Conservation (phyloP, 352 stramenopile species). For the Phytophthora vignae region DNA sequence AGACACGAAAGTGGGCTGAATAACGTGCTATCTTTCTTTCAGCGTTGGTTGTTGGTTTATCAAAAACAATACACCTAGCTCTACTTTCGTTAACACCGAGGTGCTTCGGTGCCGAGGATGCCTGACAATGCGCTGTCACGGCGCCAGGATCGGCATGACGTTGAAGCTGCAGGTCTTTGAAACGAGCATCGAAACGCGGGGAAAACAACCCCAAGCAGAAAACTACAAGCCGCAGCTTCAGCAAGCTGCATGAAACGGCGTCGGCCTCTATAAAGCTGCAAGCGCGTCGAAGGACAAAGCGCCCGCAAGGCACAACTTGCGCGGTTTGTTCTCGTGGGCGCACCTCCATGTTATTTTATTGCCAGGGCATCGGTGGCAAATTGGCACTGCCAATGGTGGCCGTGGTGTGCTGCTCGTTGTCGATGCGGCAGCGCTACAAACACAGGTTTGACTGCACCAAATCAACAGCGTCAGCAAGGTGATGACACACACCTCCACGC, state of each 20-base stretch:
- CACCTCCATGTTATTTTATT: too few species aligned
- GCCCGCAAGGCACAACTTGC: too few species aligned
- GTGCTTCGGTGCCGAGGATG: not conserved
- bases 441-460: constrained; percentile 1
- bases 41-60: too few species aligned
- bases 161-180: constrained; percentile 11
- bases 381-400: not conserved
- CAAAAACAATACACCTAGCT: too few species aligned
- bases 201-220: constrained; percentile 8
- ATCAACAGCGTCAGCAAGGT: not conserved
- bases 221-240: not conserved
- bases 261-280: not conserved
- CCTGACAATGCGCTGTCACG: constrained; percentile 3
- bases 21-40: too few species aligned
- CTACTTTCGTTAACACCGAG: too few species aligned
- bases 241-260: not conserved
- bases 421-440: not conserved
- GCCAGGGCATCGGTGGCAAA: not conserved
- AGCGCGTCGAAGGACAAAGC: too few species aligned
- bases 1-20: too few species aligned
- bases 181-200: constrained; percentile 4
- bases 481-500: constrained; percentile 14
- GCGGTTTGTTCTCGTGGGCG: too few species aligned
- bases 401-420: not conserved
- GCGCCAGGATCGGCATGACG: not conserved